These are phyloP conservation scores for Crepidotus variabilis DNA, from an alignment of 768 basidiomycete genomes.

Conservation along the genomic window DNA sequence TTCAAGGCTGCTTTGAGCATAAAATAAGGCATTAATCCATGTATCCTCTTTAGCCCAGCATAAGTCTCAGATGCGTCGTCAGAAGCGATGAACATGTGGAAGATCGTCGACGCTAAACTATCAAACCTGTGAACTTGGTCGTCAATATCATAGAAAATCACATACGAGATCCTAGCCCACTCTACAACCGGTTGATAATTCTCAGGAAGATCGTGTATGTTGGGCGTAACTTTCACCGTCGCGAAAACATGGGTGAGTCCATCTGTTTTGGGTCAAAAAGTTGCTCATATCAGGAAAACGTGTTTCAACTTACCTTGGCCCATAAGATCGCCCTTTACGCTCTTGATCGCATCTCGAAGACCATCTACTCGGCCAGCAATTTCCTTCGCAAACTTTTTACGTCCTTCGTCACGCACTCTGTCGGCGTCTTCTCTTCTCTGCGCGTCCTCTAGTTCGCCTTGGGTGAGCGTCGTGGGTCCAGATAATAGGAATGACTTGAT, in stretches of 20 bases:
- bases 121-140: conserved; percentile 2
- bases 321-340: conserved; percentile 93
- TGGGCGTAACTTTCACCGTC: conserved; percentile 77
- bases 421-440: conserved; percentile 85
- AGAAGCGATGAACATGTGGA: conserved; percentile 90
- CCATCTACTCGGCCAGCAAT: conserved; percentile 84
- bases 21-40: conserved; percentile 97
- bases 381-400: conserved; percentile 81
- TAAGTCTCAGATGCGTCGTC: conserved; percentile 91
- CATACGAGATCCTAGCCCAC: conserved; percentile 97
- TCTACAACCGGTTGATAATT: conserved; percentile 90
- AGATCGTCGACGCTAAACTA: conserved; percentile 93
- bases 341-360: conserved; percentile 76
- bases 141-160: conserved; percentile 29
- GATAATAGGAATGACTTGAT: conserved; percentile 83
- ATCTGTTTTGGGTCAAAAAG: neutral
- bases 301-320: conserved; percentile 53
- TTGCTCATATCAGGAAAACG: neutral
- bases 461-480: conserved; percentile 62
- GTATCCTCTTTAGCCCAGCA: conserved; percentile 83
- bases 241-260: conserved; percentile 61
- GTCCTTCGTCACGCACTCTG: conserved; percentile 79
- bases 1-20: conserved; percentile 88
- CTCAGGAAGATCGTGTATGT: conserved; percentile 71
- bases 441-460: conserved; percentile 78